phyloP scores from a whole-genome alignment of 148 eudicot genomes.

The Fagopyrum esculentum region DNA sequence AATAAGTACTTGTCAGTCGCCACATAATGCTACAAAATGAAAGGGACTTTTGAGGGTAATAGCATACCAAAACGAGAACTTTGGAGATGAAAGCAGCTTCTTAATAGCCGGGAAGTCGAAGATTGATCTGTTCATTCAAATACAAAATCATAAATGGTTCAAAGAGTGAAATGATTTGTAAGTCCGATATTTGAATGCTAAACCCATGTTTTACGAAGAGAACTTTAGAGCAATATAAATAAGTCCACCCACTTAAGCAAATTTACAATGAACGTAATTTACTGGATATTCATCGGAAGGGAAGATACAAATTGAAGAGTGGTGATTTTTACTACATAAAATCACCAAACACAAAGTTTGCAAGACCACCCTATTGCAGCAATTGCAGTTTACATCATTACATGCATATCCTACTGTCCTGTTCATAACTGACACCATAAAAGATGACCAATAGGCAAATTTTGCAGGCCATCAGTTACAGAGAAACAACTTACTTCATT shows the following conservation, averaged over 20 bases:
- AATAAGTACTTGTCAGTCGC: background rate
- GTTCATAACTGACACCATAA: background rate
- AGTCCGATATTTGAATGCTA: background rate
- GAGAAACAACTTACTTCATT: constrained; percentile 69
- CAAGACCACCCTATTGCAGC: constrained; percentile 1
- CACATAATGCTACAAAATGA: background rate
- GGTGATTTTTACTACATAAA: background rate
- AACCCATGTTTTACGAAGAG: background rate
- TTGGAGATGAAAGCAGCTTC: constrained; percentile 76
- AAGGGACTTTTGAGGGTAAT: constrained; percentile 5
- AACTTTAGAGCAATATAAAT: background rate
- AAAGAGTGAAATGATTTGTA: background rate
- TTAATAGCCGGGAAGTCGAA: constrained; percentile 78
- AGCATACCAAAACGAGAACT: constrained; percentile 80
- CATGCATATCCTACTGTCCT: background rate
- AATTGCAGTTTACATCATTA: constrained; percentile 2
- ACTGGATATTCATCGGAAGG: background rate
- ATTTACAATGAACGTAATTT: background rate
- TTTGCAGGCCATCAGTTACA: background rate
- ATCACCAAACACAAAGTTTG: background rate
- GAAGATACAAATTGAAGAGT: background rate
- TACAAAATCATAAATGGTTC: constrained; percentile 4
- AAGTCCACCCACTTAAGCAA: background rate
- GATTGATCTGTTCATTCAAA: constrained; percentile 54
- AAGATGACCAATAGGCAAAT: background rate